A percentile compares a stretch with the other conserved stretches of the same genome.
These are phyloP conservation scores for Phalaenopsis aphrodite DNA, from an alignment of 106 monocot genomes.

Conservation along the genomic window DNA sequence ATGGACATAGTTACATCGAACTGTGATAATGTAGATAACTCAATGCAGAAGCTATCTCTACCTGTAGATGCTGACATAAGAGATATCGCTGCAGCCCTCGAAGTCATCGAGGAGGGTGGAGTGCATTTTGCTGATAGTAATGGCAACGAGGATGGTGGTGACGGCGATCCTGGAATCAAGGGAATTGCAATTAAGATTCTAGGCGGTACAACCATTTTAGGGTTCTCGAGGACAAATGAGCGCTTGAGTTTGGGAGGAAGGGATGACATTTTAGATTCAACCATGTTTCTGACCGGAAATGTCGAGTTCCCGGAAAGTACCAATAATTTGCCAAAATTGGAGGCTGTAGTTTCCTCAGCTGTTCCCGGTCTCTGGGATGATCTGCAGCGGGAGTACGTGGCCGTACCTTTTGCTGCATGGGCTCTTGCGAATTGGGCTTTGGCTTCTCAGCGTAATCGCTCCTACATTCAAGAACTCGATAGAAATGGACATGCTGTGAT, in stretches of 20 bases:
- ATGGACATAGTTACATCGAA: constrained; percentile 94
- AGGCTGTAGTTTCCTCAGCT: constrained; percentile 22
- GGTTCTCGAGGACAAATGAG: constrained; percentile 38
- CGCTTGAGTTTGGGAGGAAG: constrained; percentile 22
- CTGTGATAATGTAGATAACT: constrained; percentile 57
- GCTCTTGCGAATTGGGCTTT: constrained; percentile 96
- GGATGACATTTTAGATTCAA: constrained; percentile 12
- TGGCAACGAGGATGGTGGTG: constrained; percentile 32
- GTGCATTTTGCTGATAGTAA: constrained; percentile 59
- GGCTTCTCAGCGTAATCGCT: constrained; percentile 75
- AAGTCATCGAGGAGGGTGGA: constrained; percentile 84
- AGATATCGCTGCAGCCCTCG: constrained; percentile 78
- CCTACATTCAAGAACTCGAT: constrained; percentile 88
- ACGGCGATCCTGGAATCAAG: constrained; percentile 65
- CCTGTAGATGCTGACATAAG: constrained; percentile 71
- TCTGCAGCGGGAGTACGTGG: constrained; percentile 89
- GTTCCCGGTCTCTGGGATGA: constrained; percentile 98
- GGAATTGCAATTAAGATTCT: constrained; percentile 93
- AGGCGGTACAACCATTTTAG: constrained; percentile 77
- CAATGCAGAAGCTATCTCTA: constrained; percentile 48
- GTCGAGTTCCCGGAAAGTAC: constrained; percentile 16
- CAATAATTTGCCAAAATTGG: constrained; percentile 15
- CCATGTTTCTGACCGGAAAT: constrained; percentile 7
- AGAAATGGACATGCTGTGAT: constrained; percentile 77
- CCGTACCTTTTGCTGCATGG: constrained; percentile 99